Percentiles rank a stretch among this genome's conserved stretches.
These are phyloP conservation scores for Coffea eugenioides DNA, from an alignment of 257 asterid species.

Conservation along the genomic window DNA sequence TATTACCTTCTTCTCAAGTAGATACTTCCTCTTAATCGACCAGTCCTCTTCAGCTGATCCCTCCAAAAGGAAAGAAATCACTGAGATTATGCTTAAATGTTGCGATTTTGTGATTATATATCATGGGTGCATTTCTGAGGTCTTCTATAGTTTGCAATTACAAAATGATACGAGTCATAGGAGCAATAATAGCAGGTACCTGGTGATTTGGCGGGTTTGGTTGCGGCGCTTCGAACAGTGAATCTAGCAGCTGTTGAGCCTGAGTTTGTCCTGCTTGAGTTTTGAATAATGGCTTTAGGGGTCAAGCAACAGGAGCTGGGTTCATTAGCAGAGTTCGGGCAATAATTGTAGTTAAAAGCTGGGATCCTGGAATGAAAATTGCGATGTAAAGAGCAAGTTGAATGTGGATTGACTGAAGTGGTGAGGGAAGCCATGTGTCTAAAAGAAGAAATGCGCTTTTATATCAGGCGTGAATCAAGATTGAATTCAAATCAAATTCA, in stretches of 20 bases:
- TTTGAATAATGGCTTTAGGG: slow-evolving; percentile 25
- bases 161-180: not conserved
- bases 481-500: not conserved
- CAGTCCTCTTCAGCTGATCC: slow-evolving; percentile 92
- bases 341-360: slow-evolving; percentile 7
- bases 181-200: slow-evolving; percentile 36
- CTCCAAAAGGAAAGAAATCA: slow-evolving; percentile 27
- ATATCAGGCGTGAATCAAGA: too few relatives aligned
- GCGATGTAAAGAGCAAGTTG: slow-evolving; percentile 37
- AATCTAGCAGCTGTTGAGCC: slow-evolving; percentile 27
- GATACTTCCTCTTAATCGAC: slow-evolving; percentile 65
- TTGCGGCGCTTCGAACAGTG: slow-evolving; percentile 58
- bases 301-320: slow-evolving; percentile 25
- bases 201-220: slow-evolving; percentile 79
- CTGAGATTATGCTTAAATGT: not conserved
- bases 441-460: too few relatives aligned
- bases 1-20: slow-evolving; percentile 72
- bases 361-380: slow-evolving; percentile 11
- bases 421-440: slow-evolving; percentile 52
- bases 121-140: not conserved
- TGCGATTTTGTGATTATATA: not conserved
- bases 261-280: slow-evolving; percentile 27
- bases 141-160: not conserved
- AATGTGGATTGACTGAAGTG: slow-evolving; percentile 44
- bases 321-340: slow-evolving; percentile 32